Conservation (phyloP, 805 yeast species). For the Nakazawaea populi region DNA sequence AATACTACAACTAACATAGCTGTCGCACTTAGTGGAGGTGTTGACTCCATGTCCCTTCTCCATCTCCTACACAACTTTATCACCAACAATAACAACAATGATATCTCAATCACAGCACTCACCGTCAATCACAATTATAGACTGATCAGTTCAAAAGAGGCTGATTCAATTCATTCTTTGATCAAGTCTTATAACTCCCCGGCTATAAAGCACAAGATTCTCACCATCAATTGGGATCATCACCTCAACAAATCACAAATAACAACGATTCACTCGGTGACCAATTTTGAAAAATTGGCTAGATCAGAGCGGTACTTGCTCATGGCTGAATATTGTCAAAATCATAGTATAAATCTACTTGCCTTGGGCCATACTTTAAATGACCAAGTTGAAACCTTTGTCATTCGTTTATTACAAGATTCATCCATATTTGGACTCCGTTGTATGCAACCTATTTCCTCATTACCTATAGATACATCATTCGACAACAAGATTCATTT, state of each 20-base stretch:
- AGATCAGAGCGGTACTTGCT: constrained; percentile 44
- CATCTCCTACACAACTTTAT: constrained; percentile 29
- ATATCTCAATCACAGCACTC: constrained; percentile 33
- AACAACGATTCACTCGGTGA: not conserved
- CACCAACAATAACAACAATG: not conserved
- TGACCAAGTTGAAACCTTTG: constrained; percentile 68
- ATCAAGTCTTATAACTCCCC: not conserved
- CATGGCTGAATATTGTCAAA: constrained; percentile 35
- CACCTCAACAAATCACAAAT: constrained; percentile 1
- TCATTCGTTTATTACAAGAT: constrained; percentile 43
- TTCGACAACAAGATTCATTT: constrained; percentile 17
- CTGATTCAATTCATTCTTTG: constrained; percentile 16
- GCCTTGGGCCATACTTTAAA: constrained; percentile 64
- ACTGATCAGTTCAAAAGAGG: constrained; percentile 42
- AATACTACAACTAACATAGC: constrained; percentile 22
- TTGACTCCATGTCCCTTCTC: constrained; percentile 70
- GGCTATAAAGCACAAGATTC: constrained; percentile 19
- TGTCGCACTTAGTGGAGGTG: constrained; percentile 76
- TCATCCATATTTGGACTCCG: constrained; percentile 52
- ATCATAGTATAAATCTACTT: constrained; percentile 28
- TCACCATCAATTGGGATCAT: constrained; percentile 14
- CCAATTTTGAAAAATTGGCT: constrained; percentile 55
- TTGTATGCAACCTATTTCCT: constrained; percentile 30
- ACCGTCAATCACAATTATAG: constrained; percentile 65
- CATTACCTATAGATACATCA: not conserved